Conservation (phyloP, 805 yeast genomes). For the Priceomyces fermenticarens region DNA sequence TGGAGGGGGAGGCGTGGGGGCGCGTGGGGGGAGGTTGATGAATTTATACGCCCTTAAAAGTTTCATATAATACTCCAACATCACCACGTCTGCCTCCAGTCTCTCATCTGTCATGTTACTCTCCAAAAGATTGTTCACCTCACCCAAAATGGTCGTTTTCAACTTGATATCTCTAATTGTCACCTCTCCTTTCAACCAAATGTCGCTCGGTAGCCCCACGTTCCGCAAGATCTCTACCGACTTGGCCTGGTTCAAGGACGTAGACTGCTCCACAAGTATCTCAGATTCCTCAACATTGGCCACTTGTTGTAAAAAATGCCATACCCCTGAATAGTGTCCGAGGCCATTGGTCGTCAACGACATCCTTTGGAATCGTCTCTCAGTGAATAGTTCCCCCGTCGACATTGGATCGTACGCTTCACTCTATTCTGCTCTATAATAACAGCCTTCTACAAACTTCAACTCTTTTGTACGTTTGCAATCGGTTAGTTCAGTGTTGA, state of each 20-base stretch:
- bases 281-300: conserved; percentile 19
- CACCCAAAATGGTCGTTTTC: conserved; percentile 29
- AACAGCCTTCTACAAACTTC: too few species aligned
- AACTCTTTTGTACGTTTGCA: too few species aligned
- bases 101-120: conserved; percentile 11
- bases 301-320: conserved; percentile 21
- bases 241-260: background rate
- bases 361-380: background rate
- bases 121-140: conserved; percentile 29
- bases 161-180: conserved; percentile 26
- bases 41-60: conserved; percentile 31
- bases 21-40: conserved; percentile 18
- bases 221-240: conserved; percentile 30
- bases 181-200: conserved; percentile 35
- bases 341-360: conserved; percentile 14
- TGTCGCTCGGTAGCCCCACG: conserved; percentile 31
- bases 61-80: conserved; percentile 27
- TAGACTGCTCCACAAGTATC: background rate
- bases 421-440: too few species aligned
- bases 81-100: conserved; percentile 19
- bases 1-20: conserved; percentile 3
- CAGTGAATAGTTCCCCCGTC: too few species aligned
- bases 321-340: conserved; percentile 23
- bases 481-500: too few species aligned
- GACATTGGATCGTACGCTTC: too few species aligned